Evolutionary conservation across 73 alveolate genomes (phyloP), one percentile per base, ranked within the genome.

Genomic region (Paramecium octaurelia): DNA sequence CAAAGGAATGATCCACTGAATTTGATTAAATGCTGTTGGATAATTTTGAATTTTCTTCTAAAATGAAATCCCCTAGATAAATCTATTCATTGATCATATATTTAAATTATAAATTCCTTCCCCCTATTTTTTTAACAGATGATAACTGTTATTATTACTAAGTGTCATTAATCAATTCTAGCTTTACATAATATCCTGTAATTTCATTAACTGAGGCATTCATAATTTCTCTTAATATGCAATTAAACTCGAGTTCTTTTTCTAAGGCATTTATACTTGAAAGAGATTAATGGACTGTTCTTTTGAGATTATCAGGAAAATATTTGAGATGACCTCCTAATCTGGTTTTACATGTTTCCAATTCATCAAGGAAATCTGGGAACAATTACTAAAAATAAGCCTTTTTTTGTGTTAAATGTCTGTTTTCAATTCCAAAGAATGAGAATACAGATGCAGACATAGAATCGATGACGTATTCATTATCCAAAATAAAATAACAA

Each of bases 401-500:
- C 48, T 64, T 64, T 64, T 64, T 64, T 8, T 27, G 8, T 27
- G 42, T 31, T 14, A 64, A 12, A 64, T 64, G 50, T 34, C 46
- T 64, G n/a, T 64, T 31, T 64, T 64, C 84, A 34, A 64, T 64
- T 11, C 46, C 42, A 64, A 64, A 64, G 7, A 64, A 64, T 12
- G 42, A 31, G 12, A 64, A 31, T 16, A 34, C 84, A 8, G 84
- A 31, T 64, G 84, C 4, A 3, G 88, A 75, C 34, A 75, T 35
- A 16, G 88, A 75, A 34, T 75, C 88, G 16, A 75, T 75, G 38
- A 75, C 57, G 38, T 14, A 35, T 9, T 38, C 58, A 21, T 11
- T 12, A 42, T 75, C 88, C 14, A 75, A 23, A 75, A 75, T 29
- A 23, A 75, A 35, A 75, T 75, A 75, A 75, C 88, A 75, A 38